Conservation (phyloP, 2,329 filamentous ascomycete species). For the Penicillium sp. region DNA sequence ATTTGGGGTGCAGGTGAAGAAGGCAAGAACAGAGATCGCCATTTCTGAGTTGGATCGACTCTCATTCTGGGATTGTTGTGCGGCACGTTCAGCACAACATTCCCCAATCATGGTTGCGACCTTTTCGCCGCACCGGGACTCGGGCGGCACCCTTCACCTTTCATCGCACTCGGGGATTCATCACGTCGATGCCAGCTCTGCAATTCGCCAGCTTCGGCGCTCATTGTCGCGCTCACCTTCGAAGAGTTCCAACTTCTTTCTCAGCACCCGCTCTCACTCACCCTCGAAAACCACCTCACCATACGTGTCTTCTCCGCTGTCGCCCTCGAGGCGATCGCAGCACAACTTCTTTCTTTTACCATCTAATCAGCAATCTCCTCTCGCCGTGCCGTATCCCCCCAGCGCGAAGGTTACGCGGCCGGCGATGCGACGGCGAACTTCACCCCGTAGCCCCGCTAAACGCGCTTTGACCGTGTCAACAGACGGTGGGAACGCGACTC, state of each 20-base stretch:
- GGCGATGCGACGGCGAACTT: constrained; percentile 58
- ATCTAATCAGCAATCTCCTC: constrained; percentile 50
- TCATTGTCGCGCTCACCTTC: constrained; percentile 94
- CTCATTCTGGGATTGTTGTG: constrained; percentile 19
- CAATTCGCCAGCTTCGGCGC: constrained; percentile 78
- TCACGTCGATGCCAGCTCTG: constrained; percentile 77
- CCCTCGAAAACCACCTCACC: constrained; percentile 49
- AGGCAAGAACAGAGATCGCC: not conserved
- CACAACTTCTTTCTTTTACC: constrained; percentile 54
- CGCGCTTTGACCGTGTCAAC: constrained; percentile 70
- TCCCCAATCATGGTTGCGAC: constrained; percentile 46
- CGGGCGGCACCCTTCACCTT: constrained; percentile 77
- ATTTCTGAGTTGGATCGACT: constrained; percentile 1
- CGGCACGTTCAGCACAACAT: constrained; percentile 18
- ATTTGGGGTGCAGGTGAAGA: not conserved
- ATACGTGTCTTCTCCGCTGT: constrained; percentile 55
- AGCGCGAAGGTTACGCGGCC: constrained; percentile 61
- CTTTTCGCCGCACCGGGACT: constrained; percentile 51
- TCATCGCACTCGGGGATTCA: constrained; percentile 82
- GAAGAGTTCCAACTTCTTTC: constrained; percentile 70
- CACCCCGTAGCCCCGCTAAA: constrained; percentile 78
- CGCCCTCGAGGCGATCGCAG: constrained; percentile 57
- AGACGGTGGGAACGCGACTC: constrained; percentile 69
- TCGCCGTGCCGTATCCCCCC: constrained; percentile 65
- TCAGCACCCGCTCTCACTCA: constrained; percentile 50